Conservation (phyloP, 495 filamentous ascomycete genomes). For the Apiosordaria backusii region DNA sequence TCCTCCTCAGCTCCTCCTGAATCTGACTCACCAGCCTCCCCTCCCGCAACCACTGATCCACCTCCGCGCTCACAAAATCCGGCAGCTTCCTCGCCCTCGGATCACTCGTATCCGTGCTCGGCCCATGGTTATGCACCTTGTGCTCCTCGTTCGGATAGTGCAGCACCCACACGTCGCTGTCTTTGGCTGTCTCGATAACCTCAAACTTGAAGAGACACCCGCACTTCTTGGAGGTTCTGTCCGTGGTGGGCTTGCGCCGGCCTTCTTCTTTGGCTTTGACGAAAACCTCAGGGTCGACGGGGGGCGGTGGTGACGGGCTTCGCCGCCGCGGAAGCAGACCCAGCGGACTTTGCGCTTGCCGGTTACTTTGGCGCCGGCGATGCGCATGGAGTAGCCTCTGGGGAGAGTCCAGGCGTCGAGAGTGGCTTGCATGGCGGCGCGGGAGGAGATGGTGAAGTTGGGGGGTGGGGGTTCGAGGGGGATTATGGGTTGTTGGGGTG, state of each 20-base stretch:
- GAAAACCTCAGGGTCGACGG: slow-evolving; percentile 29
- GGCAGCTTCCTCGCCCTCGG: slow-evolving; percentile 35
- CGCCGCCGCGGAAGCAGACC: slow-evolving; percentile 38
- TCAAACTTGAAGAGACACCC: slow-evolving; percentile 39
- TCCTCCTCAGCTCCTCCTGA: slow-evolving; percentile 33
- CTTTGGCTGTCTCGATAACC: slow-evolving; percentile 33
- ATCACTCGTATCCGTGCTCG: slow-evolving; percentile 33
- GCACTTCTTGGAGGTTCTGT: slow-evolving; percentile 37
- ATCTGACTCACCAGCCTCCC: slow-evolving; percentile 37
- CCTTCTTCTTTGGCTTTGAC: slow-evolving; percentile 31
- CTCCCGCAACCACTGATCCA: slow-evolving; percentile 34
- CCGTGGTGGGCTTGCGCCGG: slow-evolving; percentile 36
- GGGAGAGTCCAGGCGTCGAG: slow-evolving; percentile 37
- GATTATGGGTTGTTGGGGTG: slow-evolving; percentile 12
- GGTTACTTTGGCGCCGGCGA: slow-evolving; percentile 36
- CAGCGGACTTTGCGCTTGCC: slow-evolving; percentile 38
- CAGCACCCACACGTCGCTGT: slow-evolving; percentile 33
- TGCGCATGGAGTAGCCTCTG: slow-evolving; percentile 41
- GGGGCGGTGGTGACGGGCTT: slow-evolving; percentile 35
- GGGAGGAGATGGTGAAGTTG: slow-evolving; percentile 33
- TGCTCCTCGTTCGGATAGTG: slow-evolving; percentile 39
- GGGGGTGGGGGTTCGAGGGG: slow-evolving; percentile 35
- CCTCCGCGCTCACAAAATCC: slow-evolving; percentile 26
- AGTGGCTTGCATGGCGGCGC: slow-evolving; percentile 35
- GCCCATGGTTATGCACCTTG: slow-evolving; percentile 37